phyloP scores from a whole-genome alignment of 2,329 filamentous ascomycete species.

The Orbilia oligospora region DNA sequence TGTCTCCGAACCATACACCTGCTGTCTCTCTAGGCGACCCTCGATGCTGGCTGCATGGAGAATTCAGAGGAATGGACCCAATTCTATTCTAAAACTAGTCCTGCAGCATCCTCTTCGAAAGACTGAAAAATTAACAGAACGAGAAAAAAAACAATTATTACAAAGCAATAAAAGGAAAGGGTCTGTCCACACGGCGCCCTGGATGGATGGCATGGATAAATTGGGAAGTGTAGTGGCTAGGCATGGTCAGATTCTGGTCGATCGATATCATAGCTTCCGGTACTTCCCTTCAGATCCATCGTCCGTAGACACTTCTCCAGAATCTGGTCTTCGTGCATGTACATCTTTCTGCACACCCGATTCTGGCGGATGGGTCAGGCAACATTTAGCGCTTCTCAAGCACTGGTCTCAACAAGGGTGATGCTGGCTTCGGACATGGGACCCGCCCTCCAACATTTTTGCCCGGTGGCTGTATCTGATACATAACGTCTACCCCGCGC shows the following conservation, averaged over 20 bases:
- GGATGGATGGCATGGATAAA: constrained; percentile 54
- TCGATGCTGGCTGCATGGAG: constrained; percentile 60
- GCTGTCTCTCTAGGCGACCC: constrained; percentile 50
- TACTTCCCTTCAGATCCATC: constrained; percentile 38
- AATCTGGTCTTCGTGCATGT: constrained; percentile 27
- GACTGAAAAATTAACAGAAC: constrained; percentile 5
- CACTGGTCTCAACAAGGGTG: constrained; percentile 34
- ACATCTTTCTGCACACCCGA: constrained; percentile 40
- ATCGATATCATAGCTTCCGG: constrained; percentile 43
- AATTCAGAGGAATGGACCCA: constrained; percentile 55
- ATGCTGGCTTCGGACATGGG: constrained; percentile 46
- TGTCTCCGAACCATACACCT: constrained; percentile 37
- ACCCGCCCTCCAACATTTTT: constrained; percentile 28
- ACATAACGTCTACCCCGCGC: constrained; percentile 57
- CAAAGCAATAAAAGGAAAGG: constrained; percentile 29
- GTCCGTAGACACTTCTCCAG: constrained; percentile 28
- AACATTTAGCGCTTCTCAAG: constrained; percentile 60
- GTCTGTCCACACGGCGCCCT: constrained; percentile 57
- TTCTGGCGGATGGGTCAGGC: constrained; percentile 54
- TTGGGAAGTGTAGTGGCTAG: constrained; percentile 41
- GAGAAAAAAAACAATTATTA: background rate
- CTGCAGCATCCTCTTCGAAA: constrained; percentile 36
- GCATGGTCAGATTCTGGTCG: constrained; percentile 43
- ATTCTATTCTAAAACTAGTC: constrained; percentile 59
- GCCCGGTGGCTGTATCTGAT: constrained; percentile 52